These are phyloP conservation scores for Sambucus nigra DNA, from an alignment of 129 eudicot genomes.

Conservation along the genomic window DNA sequence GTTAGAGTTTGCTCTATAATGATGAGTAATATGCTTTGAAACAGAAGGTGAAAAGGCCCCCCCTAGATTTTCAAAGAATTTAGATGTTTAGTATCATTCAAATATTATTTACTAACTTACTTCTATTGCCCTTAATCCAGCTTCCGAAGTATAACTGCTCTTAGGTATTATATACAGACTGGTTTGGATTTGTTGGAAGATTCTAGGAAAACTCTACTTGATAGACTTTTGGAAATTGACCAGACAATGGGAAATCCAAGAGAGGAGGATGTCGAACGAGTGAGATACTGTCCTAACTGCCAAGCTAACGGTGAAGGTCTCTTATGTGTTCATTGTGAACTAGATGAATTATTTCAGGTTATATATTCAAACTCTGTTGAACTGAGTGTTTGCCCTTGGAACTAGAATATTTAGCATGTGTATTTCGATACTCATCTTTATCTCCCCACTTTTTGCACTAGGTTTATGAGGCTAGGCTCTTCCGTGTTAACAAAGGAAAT, in stretches of 20 bases:
- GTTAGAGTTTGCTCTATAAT: no score
- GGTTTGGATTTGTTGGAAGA: conserved; percentile 74
- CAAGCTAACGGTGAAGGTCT: conserved; percentile 58
- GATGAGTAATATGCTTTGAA: neutral
- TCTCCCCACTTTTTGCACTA: conserved; percentile 12
- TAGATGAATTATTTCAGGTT: conserved; percentile 88
- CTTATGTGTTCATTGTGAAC: conserved; percentile 80
- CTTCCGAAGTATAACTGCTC: conserved; percentile 64
- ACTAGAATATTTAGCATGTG: conserved; percentile 2
- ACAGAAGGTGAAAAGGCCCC: conserved; percentile 1
- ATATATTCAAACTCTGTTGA: conserved; percentile 1
- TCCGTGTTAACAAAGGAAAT: conserved; percentile 61
- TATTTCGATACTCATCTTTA: neutral
- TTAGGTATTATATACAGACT: conserved; percentile 64
- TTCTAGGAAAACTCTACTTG: conserved; percentile 57
- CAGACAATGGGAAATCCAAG: conserved; percentile 73
- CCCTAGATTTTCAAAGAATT: neutral
- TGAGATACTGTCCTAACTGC: conserved; percentile 82
- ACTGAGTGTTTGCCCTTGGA: neutral
- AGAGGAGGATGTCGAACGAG: conserved; percentile 69
- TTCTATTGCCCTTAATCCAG: conserved; percentile 26
- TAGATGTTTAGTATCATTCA: neutral
- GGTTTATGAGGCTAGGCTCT: conserved; percentile 94
- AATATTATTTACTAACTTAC: conserved; percentile 4
- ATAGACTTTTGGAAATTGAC: conserved; percentile 64